These are phyloP conservation scores for Plasmodium ovale DNA, from an alignment of 169 alveolate genomes.

Conservation along the genomic window DNA sequence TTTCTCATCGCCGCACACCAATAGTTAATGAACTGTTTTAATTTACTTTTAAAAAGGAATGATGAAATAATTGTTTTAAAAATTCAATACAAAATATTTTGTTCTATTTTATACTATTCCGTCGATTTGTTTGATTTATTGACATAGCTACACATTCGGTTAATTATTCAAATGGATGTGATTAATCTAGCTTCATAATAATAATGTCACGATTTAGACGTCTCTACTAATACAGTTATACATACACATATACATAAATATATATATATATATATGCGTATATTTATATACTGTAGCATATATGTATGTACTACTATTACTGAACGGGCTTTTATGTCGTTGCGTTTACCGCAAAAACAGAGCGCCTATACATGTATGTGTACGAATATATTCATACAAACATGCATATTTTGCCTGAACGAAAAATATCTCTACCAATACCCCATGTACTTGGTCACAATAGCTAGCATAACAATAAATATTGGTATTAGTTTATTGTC, in stretches of 20 bases:
- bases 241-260: too few species aligned
- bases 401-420: background rate
- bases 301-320: too few species aligned
- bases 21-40: conserved; percentile 2
- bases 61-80: background rate
- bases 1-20: conserved; percentile 1
- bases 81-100: background rate
- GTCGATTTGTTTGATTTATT: background rate
- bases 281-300: too few species aligned
- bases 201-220: too few species aligned
- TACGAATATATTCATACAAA: background rate
- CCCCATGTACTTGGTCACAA: conserved; percentile 67
- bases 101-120: background rate
- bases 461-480: conserved; percentile 52
- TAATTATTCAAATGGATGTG: background rate
- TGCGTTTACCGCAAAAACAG: background rate
- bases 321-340: too few species aligned
- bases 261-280: too few species aligned
- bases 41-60: conserved; percentile 18
- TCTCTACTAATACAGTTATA: too few species aligned
- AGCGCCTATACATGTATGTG: background rate
- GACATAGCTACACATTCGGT: background rate
- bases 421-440: conserved; percentile 40
- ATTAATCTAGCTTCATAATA: background rate
- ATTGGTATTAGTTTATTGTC: conserved; percentile 61